Evolutionary conservation across 441 rosid species (phyloP).

Genomic region (Lepidium campestre): DNA sequence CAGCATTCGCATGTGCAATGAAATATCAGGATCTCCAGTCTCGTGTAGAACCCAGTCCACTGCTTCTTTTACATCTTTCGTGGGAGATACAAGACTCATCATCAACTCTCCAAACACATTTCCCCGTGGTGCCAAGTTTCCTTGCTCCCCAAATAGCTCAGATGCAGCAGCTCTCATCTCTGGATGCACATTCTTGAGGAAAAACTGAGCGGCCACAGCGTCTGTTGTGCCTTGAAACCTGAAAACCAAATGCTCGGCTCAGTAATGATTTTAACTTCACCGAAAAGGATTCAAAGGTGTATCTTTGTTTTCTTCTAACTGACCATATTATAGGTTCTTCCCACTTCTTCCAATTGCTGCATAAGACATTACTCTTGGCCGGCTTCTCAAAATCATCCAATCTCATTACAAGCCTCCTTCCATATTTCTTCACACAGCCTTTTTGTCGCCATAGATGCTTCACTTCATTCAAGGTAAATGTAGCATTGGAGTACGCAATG

Average conservation of each 20-base stretch:
- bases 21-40: slow-evolving; percentile 70
- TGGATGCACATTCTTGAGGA: slow-evolving; percentile 73
- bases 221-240: slow-evolving; percentile 94
- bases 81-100: slow-evolving; percentile 75
- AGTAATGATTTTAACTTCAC: neutral
- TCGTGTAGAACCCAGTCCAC: slow-evolving; percentile 65
- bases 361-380: slow-evolving; percentile 61
- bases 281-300: neutral
- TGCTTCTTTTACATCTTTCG: slow-evolving; percentile 67
- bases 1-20: slow-evolving; percentile 91
- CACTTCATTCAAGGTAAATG: slow-evolving; percentile 75
- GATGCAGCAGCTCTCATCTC: slow-evolving; percentile 74
- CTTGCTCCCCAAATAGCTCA: slow-evolving; percentile 66
- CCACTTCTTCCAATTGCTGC: slow-evolving; percentile 92
- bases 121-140: slow-evolving; percentile 43
- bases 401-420: slow-evolving; percentile 72
- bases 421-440: slow-evolving; percentile 53
- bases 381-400: slow-evolving; percentile 91
- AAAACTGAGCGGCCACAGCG: slow-evolving; percentile 89
- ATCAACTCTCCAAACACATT: slow-evolving; percentile 91
- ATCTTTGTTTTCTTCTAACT: slow-evolving; percentile 1
- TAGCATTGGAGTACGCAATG: slow-evolving; percentile 61
- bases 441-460: slow-evolving; percentile 83
- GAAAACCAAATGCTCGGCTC: slow-evolving; percentile 12
- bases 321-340: slow-evolving; percentile 84